Conservation (phyloP, 768 basidiomycete species). For the Saitozyma podzolica region DNA sequence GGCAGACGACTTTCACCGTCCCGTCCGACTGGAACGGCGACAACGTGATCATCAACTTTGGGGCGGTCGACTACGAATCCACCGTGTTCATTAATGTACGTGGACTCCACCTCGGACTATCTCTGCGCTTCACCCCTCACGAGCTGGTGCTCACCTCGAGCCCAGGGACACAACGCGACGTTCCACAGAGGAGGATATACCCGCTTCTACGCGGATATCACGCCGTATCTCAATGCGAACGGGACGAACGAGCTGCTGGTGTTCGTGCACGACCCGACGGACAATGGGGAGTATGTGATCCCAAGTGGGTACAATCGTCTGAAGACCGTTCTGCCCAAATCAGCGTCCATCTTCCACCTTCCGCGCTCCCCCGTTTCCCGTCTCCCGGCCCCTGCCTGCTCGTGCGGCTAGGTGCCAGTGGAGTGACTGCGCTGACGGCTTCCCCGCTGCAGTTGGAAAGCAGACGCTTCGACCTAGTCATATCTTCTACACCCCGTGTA, state of each 20-base stretch:
- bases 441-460: constrained; percentile 19
- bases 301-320: constrained; percentile 8
- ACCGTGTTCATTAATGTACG: constrained; percentile 30
- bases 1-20: constrained; percentile 22
- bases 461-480: constrained; percentile 24
- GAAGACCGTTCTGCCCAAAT: too few species aligned
- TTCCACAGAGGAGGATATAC: constrained; percentile 28
- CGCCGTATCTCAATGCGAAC: constrained; percentile 11
- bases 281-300: constrained; percentile 13
- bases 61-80: constrained; percentile 31
- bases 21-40: constrained; percentile 23
- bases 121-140: background rate
- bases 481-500: constrained; percentile 32
- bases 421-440: too few species aligned
- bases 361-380: too few species aligned
- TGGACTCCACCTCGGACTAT: background rate
- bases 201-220: constrained; percentile 24
- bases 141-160: background rate
- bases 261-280: constrained; percentile 30
- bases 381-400: too few species aligned
- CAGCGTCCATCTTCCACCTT: too few species aligned
- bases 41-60: constrained; percentile 24
- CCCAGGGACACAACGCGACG: constrained; percentile 19
- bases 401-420: too few species aligned
- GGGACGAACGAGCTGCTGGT: constrained; percentile 21